Evolutionary conservation across 176 grass and related monocot species (phyloP).

Genomic region (Eleusine coracana): DNA sequence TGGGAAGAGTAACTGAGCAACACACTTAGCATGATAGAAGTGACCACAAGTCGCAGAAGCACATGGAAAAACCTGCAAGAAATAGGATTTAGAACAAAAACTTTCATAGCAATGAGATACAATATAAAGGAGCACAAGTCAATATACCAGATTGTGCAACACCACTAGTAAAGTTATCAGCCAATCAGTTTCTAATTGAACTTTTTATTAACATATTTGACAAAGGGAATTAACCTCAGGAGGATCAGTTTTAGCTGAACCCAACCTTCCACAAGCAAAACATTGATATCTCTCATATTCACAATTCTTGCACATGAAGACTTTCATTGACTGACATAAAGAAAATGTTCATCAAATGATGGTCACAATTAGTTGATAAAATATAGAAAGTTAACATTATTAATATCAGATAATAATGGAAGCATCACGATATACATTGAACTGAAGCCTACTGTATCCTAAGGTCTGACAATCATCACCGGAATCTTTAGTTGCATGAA

Average conservation of each 20-base stretch:
- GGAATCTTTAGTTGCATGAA: conserved; percentile 56
- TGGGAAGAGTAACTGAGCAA: conserved; percentile 60
- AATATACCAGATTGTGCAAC: neutral
- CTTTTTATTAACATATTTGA: conserved; percentile 12
- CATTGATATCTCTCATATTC: conserved; percentile 61
- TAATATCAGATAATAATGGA: neutral
- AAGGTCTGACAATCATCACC: conserved; percentile 61
- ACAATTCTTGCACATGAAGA: conserved; percentile 71
- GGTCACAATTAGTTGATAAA: neutral
- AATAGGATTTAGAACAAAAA: neutral
- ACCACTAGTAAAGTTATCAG: neutral
- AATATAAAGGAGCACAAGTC: neutral
- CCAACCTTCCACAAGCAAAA: conserved; percentile 64
- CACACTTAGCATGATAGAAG: conserved; percentile 76
- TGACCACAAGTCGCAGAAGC: conserved; percentile 67
- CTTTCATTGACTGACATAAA: conserved; percentile 52
- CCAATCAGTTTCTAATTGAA: conserved; percentile 4
- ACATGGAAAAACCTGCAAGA: conserved; percentile 67
- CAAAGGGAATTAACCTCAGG: conserved; percentile 51
- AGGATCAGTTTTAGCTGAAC: conserved; percentile 51
- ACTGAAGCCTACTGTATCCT: conserved; percentile 57
- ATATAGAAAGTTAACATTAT: conserved; percentile 26
- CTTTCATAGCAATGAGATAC: neutral
- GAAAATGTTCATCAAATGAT: conserved; percentile 27
- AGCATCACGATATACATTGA: conserved; percentile 54